phyloP scores from a whole-genome alignment of 169 alveolate genomes.

The Plasmodium gallinaceum region DNA sequence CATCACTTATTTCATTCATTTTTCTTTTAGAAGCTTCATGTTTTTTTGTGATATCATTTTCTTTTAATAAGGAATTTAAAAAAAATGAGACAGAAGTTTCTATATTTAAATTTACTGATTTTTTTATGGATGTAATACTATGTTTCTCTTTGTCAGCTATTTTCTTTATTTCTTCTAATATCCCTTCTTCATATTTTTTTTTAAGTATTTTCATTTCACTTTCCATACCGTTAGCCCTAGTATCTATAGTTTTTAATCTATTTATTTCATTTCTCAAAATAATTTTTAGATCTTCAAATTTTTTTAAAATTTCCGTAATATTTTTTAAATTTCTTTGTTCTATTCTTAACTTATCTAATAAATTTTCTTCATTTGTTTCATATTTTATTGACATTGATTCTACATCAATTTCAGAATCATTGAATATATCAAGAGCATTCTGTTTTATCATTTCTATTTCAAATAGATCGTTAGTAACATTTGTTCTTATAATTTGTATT shows the following conservation, averaged over 20 bases:
- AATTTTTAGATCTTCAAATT: background rate
- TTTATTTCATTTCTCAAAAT: background rate
- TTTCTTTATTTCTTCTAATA: slow-evolving; percentile 21
- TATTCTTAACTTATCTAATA: background rate
- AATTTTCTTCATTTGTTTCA: background rate
- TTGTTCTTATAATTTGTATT: background rate
- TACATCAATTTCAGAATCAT: background rate
- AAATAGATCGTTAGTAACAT: background rate
- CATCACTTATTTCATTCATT: too few species aligned
- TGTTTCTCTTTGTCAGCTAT: background rate
- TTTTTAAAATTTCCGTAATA: background rate
- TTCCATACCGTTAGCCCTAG: slow-evolving; percentile 1
- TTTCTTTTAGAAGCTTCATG: too few species aligned
- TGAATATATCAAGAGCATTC: background rate
- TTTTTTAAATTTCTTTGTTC: slow-evolving; percentile 3
- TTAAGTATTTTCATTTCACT: background rate
- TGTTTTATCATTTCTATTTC: background rate
- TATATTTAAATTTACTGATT: background rate
- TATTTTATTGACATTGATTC: background rate
- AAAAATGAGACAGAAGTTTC: background rate
- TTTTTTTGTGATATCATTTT: too few species aligned
- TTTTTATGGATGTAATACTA: background rate
- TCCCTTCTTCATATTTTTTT: slow-evolving; percentile 36
- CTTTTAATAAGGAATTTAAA: too few species aligned
- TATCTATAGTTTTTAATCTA: background rate